phyloP scores from a whole-genome alignment of 306 rosid genomes.

The Datisca glomerata region DNA sequence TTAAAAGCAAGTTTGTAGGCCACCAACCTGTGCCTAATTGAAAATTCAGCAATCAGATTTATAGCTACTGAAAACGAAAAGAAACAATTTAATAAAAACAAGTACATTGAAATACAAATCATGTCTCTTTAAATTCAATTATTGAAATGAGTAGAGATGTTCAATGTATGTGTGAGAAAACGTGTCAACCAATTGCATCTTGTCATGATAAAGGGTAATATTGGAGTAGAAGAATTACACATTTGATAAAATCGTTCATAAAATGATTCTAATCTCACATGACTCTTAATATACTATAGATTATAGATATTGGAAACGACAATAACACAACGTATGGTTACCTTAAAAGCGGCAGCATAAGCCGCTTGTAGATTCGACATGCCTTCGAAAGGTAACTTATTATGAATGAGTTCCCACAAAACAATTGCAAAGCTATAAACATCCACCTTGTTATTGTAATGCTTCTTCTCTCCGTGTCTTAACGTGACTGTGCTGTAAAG shows the following conservation, averaged over 20 bases:
- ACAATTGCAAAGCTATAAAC: conserved; percentile 70
- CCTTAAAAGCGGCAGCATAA: conserved; percentile 74
- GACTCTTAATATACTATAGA: no score
- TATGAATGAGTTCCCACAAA: conserved; percentile 60
- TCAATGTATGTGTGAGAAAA: not conserved
- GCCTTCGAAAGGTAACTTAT: conserved; percentile 63
- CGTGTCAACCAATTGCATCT: no score
- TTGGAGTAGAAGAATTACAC: not conserved
- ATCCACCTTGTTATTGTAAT: conserved; percentile 68
- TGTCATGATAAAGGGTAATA: no score
- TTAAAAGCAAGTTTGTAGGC: no score
- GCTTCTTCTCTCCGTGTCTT: conserved; percentile 67
- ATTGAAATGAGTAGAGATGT: not conserved
- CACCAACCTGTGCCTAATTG: no score
- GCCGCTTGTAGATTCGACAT: conserved; percentile 75
- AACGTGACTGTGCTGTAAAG: conserved; percentile 68
- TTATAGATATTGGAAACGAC: not conserved
- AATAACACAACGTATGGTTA: conserved; percentile 1
- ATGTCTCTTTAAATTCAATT: no score
- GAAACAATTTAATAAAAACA: no score
- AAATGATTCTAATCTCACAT: no score
- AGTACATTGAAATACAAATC: no score
- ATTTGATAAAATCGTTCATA: not conserved
- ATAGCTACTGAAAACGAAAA: no score
- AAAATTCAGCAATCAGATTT: no score